phyloP scores from a whole-genome alignment of 164 flowering plant species.

The Nymphaea colorata region DNA sequence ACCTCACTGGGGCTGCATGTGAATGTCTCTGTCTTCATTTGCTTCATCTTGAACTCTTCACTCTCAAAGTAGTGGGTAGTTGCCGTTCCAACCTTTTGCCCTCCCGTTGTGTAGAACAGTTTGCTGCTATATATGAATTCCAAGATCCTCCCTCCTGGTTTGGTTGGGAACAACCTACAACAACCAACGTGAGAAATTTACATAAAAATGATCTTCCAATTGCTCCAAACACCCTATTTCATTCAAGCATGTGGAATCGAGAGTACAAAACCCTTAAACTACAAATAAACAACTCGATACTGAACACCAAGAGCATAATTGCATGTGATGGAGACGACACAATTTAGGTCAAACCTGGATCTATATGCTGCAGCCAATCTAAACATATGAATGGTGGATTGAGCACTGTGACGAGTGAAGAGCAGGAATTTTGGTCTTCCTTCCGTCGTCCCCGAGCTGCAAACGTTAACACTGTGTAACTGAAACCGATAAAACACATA shows the following conservation, averaged over 20 bases:
- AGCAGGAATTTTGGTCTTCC: slow-evolving; percentile 80
- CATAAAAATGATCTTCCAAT: too few relatives aligned
- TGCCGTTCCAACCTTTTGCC: slow-evolving; percentile 65
- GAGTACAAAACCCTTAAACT: too few relatives aligned
- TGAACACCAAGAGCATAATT: too few relatives aligned
- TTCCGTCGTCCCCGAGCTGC: slow-evolving; percentile 90
- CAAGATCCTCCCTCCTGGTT: slow-evolving; percentile 55
- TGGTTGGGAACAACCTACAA: slow-evolving; percentile 47
- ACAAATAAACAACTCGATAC: too few relatives aligned
- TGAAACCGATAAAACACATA: too few relatives aligned
- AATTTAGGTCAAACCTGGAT: slow-evolving; percentile 39
- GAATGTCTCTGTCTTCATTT: slow-evolving; percentile 48
- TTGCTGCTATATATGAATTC: slow-evolving; percentile 86
- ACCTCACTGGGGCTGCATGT: slow-evolving; percentile 85
- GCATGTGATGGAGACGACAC: too few relatives aligned
- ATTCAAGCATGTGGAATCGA: too few relatives aligned
- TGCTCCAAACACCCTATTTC: too few relatives aligned
- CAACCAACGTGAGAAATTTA: too few relatives aligned
- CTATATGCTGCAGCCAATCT: slow-evolving; percentile 73
- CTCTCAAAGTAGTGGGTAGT: slow-evolving; percentile 75
- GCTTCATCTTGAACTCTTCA: slow-evolving; percentile 65
- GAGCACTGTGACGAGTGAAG: slow-evolving; percentile 63
- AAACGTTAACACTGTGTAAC: neutral
- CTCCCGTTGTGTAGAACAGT: slow-evolving; percentile 57
- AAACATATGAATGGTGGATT: slow-evolving; percentile 65